phyloP scores from a whole-genome alignment of 345 rosid genomes.

The Linum tenue region DNA sequence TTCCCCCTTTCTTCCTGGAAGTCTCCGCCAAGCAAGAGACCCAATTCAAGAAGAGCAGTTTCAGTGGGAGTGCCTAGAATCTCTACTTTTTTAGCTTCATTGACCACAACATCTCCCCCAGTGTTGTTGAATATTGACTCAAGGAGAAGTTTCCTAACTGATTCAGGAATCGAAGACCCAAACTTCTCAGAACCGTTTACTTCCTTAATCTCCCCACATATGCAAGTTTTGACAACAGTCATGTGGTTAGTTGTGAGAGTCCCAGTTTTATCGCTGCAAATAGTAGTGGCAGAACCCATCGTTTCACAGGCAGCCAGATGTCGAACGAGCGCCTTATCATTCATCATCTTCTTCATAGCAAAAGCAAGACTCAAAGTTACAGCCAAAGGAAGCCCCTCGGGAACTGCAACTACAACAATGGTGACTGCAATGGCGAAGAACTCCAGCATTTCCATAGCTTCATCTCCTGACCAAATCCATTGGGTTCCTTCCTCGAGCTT shows the following conservation, averaged over 20 bases:
- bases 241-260: slow-evolving; percentile 8
- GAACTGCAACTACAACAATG: slow-evolving; percentile 11
- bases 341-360: slow-evolving; percentile 13
- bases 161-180: slow-evolving; percentile 47
- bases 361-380: slow-evolving; percentile 13
- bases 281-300: slow-evolving; percentile 12
- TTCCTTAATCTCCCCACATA: slow-evolving; percentile 15
- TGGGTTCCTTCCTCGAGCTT: slow-evolving; percentile 4
- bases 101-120: slow-evolving; percentile 74
- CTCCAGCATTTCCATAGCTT: slow-evolving; percentile 10
- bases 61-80: slow-evolving; percentile 96
- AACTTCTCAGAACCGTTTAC: slow-evolving; percentile 35
- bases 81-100: slow-evolving; percentile 46
- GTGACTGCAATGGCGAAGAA: slow-evolving; percentile 11
- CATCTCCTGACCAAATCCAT: slow-evolving; percentile 10
- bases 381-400: slow-evolving; percentile 11
- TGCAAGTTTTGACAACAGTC: slow-evolving; percentile 10
- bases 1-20: slow-evolving; percentile 46
- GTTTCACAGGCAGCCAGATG: slow-evolving; percentile 11
- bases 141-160: slow-evolving; percentile 43
- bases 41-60: slow-evolving; percentile 82
- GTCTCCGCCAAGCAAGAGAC: slow-evolving; percentile 68
- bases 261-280: slow-evolving; percentile 12
- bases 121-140: slow-evolving; percentile 82
- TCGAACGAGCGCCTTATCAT: slow-evolving; percentile 10